These are phyloP conservation scores for Leucosporidium scottii DNA, from an alignment of 768 basidiomycete species.

Conservation along the genomic window DNA sequence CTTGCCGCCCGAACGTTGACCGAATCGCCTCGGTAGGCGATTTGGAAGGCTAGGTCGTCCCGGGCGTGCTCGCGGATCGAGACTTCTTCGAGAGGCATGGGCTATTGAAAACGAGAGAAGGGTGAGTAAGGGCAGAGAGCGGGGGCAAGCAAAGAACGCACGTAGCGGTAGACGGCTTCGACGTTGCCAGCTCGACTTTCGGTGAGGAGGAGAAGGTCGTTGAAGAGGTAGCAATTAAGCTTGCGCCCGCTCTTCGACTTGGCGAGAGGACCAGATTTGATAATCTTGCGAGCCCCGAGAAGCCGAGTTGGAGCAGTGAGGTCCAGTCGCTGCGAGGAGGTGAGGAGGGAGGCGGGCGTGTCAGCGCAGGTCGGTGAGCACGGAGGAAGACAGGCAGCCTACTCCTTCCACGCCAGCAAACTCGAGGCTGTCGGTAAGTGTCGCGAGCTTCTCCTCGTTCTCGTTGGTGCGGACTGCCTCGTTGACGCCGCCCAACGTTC, in stretches of 20 bases:
- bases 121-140: background rate
- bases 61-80: conserved; percentile 20
- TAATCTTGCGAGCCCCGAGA: conserved; percentile 68
- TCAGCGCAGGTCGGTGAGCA: no score
- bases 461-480: conserved; percentile 81
- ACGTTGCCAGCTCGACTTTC: conserved; percentile 50
- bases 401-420: conserved; percentile 65
- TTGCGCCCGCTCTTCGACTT: conserved; percentile 81
- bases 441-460: conserved; percentile 63
- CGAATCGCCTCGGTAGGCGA: conserved; percentile 24
- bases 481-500: conserved; percentile 71
- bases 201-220: conserved; percentile 78
- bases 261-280: conserved; percentile 67
- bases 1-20: conserved; percentile 33
- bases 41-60: conserved; percentile 12
- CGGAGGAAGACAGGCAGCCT: conserved; percentile 37
- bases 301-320: conserved; percentile 81
- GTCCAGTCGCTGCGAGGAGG: conserved; percentile 54
- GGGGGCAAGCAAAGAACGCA: background rate
- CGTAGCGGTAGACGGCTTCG: conserved; percentile 27
- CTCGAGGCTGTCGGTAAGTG: conserved; percentile 73
- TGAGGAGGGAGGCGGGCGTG: background rate
- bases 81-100: conserved; percentile 38
- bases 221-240: conserved; percentile 72
- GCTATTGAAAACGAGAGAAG: conserved; percentile 19